Percentiles rank a stretch among this genome's conserved stretches.
Conservation (phyloP, 768 basidiomycete species). For the Trametes cinnabarina region DNA sequence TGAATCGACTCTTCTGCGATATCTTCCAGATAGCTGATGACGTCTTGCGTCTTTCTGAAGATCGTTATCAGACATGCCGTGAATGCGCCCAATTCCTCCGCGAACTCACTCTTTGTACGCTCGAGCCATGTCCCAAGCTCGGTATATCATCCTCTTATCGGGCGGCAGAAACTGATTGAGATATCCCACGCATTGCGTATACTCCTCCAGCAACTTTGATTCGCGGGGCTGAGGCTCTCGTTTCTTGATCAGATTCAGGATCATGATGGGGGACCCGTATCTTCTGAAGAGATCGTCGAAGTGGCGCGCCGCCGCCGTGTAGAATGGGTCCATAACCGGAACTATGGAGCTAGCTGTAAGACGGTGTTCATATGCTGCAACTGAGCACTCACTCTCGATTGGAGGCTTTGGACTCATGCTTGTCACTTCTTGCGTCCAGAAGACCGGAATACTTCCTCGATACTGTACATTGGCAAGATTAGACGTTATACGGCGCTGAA, state of each 20-base stretch:
- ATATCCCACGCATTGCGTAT: constrained; percentile 87
- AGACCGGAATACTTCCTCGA: constrained; percentile 92
- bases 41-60: constrained; percentile 86
- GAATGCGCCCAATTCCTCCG: background rate
- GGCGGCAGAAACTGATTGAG: constrained; percentile 93
- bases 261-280: constrained; percentile 87
- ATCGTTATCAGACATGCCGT: background rate
- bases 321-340: constrained; percentile 87
- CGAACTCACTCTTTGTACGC: constrained; percentile 87
- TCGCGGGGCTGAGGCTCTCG: constrained; percentile 79
- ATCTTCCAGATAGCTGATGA: constrained; percentile 92
- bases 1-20: constrained; percentile 91
- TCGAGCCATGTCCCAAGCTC: constrained; percentile 94
- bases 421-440: constrained; percentile 93
- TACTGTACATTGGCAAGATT: constrained; percentile 47
- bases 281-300: constrained; percentile 88
- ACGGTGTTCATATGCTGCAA: no score
- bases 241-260: constrained; percentile 93
- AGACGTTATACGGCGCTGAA: background rate
- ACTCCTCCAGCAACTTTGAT: constrained; percentile 86
- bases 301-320: constrained; percentile 86
- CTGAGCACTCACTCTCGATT: constrained; percentile 91
- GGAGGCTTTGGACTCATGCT: constrained; percentile 92
- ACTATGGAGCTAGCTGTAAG: constrained; percentile 8
- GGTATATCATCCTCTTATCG: constrained; percentile 84